Percentiles rank a stretch among this genome's conserved stretches.
Conservation (phyloP, 306 rosid species). For the Vigna hirtella region DNA sequence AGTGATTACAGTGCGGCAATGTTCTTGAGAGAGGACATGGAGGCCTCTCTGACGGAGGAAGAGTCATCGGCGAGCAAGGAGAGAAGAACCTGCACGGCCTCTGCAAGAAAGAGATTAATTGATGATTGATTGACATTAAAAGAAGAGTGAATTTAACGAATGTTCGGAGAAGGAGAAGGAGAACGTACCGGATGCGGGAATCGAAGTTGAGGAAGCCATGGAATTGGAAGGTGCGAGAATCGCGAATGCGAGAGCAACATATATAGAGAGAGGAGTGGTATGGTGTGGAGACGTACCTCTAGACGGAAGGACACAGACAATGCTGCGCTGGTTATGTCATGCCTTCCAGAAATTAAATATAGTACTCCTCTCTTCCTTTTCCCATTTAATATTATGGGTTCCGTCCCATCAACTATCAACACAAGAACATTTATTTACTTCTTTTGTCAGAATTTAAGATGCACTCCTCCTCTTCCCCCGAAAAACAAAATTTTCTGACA, state of each 20-base stretch:
- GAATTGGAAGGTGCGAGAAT: slow-evolving; percentile 48
- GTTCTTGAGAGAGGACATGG: slow-evolving; percentile 85
- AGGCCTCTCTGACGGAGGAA: slow-evolving; percentile 72
- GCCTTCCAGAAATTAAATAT: slow-evolving; percentile 16
- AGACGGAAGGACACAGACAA: slow-evolving; percentile 2
- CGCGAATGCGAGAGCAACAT: not conserved
- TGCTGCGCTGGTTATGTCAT: slow-evolving; percentile 42
- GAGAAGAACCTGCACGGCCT: slow-evolving; percentile 88
- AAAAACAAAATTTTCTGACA: no score
- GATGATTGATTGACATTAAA: slow-evolving; percentile 29
- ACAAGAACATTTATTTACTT: not conserved
- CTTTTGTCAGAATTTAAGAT: no score
- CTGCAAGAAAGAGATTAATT: slow-evolving; percentile 47
- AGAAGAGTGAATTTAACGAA: slow-evolving; percentile 4
- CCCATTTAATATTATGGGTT: not conserved
- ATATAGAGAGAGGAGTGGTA: not conserved
- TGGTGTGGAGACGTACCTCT: not conserved
- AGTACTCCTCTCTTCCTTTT: not conserved
- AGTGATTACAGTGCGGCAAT: slow-evolving; percentile 68
- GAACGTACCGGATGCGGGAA: slow-evolving; percentile 77
- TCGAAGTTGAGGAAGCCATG: slow-evolving; percentile 76
- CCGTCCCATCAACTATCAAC: not conserved
- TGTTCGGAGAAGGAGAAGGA: slow-evolving; percentile 30
- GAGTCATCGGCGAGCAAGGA: slow-evolving; percentile 85
- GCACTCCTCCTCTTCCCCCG: no score